Conservation (phyloP, 345 rosid species). For the Populus nigra region DNA sequence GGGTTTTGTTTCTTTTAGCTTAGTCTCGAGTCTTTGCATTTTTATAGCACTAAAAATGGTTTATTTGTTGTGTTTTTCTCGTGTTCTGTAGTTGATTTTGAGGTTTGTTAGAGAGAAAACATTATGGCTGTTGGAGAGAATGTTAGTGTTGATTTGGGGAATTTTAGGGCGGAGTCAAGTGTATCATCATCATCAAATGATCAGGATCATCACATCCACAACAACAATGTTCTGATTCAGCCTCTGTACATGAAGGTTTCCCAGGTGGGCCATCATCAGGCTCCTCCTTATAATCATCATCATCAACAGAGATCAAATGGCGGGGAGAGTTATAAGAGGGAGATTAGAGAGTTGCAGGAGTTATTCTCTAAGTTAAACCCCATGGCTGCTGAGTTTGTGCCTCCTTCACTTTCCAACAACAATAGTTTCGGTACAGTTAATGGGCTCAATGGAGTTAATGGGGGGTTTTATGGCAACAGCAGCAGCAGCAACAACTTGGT, state of each 20-base stretch:
- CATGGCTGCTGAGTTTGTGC: conserved; percentile 92
- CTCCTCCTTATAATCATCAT: not conserved
- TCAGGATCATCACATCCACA: conserved; percentile 17
- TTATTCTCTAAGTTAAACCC: conserved; percentile 87
- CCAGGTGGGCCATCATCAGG: not conserved
- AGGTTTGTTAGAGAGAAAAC: not conserved
- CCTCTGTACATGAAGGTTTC: not conserved
- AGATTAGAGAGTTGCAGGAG: conserved; percentile 75
- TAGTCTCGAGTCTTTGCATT: not conserved
- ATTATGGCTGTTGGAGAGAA: conserved; percentile 95
- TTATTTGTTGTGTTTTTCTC: not conserved
- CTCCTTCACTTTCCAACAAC: conserved; percentile 56
- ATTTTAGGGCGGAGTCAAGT: conserved; percentile 2
- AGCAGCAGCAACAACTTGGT: not conserved
- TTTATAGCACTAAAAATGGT: not conserved
- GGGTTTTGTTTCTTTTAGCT: not conserved
- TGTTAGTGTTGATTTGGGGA: conserved; percentile 61
- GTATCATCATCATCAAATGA: conserved; percentile 20
- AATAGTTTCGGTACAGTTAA: conserved; percentile 48
- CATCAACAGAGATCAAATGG: not conserved
- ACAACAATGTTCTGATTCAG: not conserved
- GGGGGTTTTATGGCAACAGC: not conserved
- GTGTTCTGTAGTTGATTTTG: not conserved
- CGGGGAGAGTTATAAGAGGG: conserved; percentile 24
- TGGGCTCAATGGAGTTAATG: conserved; percentile 32